These are phyloP conservation scores for Albizia julibrissin DNA, from an alignment of 306 rosid genomes.

Conservation along the genomic window DNA sequence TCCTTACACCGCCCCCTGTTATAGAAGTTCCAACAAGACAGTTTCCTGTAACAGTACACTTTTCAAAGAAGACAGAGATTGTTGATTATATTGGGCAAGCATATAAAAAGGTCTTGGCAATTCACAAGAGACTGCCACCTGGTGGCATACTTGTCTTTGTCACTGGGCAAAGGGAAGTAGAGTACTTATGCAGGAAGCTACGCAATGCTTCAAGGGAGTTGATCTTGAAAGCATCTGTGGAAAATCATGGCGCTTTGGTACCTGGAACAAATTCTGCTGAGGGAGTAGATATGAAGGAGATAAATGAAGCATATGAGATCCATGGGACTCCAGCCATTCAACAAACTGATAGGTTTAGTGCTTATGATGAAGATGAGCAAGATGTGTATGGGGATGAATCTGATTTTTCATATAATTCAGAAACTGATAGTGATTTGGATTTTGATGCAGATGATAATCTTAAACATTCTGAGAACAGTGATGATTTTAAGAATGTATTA, in stretches of 20 bases:
- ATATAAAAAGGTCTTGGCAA: slow-evolving; percentile 80
- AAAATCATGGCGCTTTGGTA: slow-evolving; percentile 33
- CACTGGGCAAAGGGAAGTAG: slow-evolving; percentile 90
- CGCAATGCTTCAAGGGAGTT: slow-evolving; percentile 68
- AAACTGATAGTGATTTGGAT: slow-evolving; percentile 74
- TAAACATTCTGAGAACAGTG: slow-evolving; percentile 43
- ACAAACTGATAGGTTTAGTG: slow-evolving; percentile 63
- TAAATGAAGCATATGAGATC: slow-evolving; percentile 77
- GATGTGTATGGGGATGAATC: slow-evolving; percentile 43
- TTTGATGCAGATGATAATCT: slow-evolving; percentile 42
- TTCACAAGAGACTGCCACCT: slow-evolving; percentile 86
- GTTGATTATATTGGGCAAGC: slow-evolving; percentile 80
- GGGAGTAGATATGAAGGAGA: slow-evolving; percentile 60
- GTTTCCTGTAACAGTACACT: slow-evolving; percentile 74
- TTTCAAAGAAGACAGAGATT: slow-evolving; percentile 75
- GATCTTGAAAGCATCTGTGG: slow-evolving; percentile 39
- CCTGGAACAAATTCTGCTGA: slow-evolving; percentile 46
- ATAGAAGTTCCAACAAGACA: slow-evolving; percentile 87
- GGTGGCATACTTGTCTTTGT: slow-evolving; percentile 92
- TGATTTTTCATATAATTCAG: slow-evolving; percentile 65
- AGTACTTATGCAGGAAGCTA: slow-evolving; percentile 76
- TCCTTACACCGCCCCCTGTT: slow-evolving; percentile 67
- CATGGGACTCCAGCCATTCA: slow-evolving; percentile 44
- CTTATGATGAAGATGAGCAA: slow-evolving; percentile 59
- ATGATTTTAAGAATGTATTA: slow-evolving; percentile 42